Conservation (phyloP, 768 basidiomycete species). For the Lactarius indigo region DNA sequence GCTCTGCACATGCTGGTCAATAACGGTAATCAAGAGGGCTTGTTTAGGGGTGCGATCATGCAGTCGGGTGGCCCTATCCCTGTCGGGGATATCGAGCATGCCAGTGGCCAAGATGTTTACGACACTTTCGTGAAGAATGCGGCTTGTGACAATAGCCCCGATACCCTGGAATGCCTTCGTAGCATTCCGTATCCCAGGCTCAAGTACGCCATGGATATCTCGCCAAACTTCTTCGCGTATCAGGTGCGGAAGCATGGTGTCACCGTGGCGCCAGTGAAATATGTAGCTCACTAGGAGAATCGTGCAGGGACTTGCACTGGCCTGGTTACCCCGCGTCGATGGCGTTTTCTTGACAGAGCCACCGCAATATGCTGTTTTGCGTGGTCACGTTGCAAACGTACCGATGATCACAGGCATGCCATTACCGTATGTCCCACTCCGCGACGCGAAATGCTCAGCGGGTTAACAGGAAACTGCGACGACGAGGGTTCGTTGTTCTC, state of each 20-base stretch:
- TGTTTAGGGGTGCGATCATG: slow-evolving; percentile 30
- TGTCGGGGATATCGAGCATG: slow-evolving; percentile 19
- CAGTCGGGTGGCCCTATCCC: slow-evolving; percentile 30
- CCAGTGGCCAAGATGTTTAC: slow-evolving; percentile 24
- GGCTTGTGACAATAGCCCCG: slow-evolving; percentile 21
- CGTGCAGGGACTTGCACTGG: slow-evolving; percentile 13
- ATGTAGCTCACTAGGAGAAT: background rate
- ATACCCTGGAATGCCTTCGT: slow-evolving; percentile 28
- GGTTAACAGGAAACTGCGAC: slow-evolving; percentile 18
- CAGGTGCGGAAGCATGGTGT: slow-evolving; percentile 6
- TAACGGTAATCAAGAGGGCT: slow-evolving; percentile 25
- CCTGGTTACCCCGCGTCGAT: slow-evolving; percentile 27
- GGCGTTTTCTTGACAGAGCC: slow-evolving; percentile 27
- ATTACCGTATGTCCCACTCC: background rate
- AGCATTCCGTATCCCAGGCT: slow-evolving; percentile 6
- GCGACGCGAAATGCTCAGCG: background rate
- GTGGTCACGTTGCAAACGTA: slow-evolving; percentile 26
- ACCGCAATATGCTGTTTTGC: slow-evolving; percentile 21
- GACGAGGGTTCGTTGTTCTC: slow-evolving; percentile 25
- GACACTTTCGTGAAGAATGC: slow-evolving; percentile 26
- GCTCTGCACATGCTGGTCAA: slow-evolving; percentile 31
- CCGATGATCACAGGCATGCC: slow-evolving; percentile 24
- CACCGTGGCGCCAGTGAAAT: background rate
- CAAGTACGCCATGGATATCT: slow-evolving; percentile 20
- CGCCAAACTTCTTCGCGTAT: slow-evolving; percentile 21